A percentile compares a stretch with the other conserved stretches of the same genome.
These are phyloP conservation scores for Sporothrix globosa DNA, from an alignment of 2,329 filamentous ascomycete species.

Conservation along the genomic window DNA sequence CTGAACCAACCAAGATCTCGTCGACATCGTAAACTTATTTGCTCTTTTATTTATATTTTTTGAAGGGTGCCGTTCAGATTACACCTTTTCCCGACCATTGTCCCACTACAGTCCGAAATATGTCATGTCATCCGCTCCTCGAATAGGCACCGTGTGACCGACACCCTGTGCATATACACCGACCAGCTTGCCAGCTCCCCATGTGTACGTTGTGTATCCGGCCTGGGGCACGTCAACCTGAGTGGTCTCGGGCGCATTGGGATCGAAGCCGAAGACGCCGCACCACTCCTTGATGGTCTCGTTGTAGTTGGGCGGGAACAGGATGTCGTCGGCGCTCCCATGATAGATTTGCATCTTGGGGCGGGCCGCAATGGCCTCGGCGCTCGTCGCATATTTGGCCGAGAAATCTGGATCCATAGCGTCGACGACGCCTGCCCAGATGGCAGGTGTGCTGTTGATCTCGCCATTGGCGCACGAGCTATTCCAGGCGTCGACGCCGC, in stretches of 20 bases:
- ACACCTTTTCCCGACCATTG: neutral
- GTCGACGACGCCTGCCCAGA: conserved; percentile 54
- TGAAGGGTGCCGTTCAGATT: neutral
- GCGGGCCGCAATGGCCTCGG: conserved; percentile 45
- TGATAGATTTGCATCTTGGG: conserved; percentile 64
- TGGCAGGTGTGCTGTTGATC: conserved; percentile 46
- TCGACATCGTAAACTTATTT: neutral
- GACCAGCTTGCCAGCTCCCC: conserved; percentile 37
- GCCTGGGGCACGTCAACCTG: conserved; percentile 38
- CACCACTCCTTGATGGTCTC: conserved; percentile 63
- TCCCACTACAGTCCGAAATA: conserved; percentile 31
- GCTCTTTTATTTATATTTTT: neutral
- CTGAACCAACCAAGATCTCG: conserved; percentile 20
- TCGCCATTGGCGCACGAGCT: conserved; percentile 55
- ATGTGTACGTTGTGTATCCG: conserved; percentile 39
- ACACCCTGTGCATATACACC: conserved; percentile 34
- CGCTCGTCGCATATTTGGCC: neutral
- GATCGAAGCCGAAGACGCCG: conserved; percentile 50
- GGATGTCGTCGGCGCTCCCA: conserved; percentile 54
- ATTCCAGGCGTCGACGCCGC: conserved; percentile 54
- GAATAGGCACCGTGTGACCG: conserved; percentile 32
- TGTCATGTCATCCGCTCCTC: conserved; percentile 32
- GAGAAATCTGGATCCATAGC: conserved; percentile 54
- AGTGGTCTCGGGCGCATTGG: conserved; percentile 34
- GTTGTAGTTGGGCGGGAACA: conserved; percentile 58